Evolutionary conservation across 805 yeast genomes (phyloP).

Genomic region (Cyberlindnera euphorbiiphila): DNA sequence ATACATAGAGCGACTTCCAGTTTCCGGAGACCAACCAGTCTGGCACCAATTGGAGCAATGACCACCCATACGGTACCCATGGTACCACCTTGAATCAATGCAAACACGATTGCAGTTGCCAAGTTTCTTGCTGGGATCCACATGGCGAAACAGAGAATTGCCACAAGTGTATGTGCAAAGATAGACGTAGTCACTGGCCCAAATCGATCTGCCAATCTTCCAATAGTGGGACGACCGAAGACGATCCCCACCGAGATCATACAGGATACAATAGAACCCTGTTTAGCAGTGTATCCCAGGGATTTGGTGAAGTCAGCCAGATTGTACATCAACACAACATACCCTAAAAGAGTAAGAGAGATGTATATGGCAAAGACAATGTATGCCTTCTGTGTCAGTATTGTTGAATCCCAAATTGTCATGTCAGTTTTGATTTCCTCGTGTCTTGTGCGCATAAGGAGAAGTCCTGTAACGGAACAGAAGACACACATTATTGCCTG

Average conservation of each 20-base stretch:
- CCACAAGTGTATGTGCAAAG: constrained; percentile 36
- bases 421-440: constrained; percentile 33
- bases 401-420: constrained; percentile 38
- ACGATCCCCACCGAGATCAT: constrained; percentile 57
- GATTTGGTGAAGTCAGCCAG: constrained; percentile 58
- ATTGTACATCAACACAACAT: constrained; percentile 55
- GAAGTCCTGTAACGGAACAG: constrained; percentile 32
- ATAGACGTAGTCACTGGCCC: constrained; percentile 50
- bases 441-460: constrained; percentile 37
- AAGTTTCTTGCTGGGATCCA: constrained; percentile 56
- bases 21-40: constrained; percentile 51
- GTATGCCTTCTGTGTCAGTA: constrained; percentile 38
- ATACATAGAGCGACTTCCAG: constrained; percentile 46
- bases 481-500: constrained; percentile 36
- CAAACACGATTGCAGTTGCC: constrained; percentile 52
- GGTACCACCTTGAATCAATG: constrained; percentile 47
- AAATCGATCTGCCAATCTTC: constrained; percentile 43
- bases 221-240: constrained; percentile 53
- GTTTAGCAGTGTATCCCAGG: constrained; percentile 49
- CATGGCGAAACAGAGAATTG: constrained; percentile 43
- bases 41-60: constrained; percentile 45
- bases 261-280: constrained; percentile 57
- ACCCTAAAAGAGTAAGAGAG: constrained; percentile 52
- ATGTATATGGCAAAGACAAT: constrained; percentile 40
- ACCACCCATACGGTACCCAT: constrained; percentile 65